Percentiles rank a stretch among this genome's conserved stretches.
These are phyloP conservation scores for Bretschneidera sinensis DNA, from an alignment of 345 rosid genomes.

Conservation along the genomic window DNA sequence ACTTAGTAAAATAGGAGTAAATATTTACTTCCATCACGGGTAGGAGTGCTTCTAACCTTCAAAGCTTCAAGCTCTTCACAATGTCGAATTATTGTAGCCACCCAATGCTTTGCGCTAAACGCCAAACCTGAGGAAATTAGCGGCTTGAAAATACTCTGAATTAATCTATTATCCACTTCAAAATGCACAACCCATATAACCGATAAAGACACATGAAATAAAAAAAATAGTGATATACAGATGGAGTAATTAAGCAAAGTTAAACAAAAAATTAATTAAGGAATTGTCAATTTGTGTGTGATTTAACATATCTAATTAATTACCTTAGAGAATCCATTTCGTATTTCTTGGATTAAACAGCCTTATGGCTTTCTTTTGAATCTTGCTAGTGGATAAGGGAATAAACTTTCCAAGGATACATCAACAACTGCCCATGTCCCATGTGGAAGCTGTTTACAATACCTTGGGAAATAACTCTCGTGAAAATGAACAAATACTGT, in stretches of 20 bases:
- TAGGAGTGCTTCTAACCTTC: slow-evolving; percentile 3
- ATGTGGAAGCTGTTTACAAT: slow-evolving; percentile 21
- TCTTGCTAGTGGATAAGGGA: slow-evolving; percentile 18
- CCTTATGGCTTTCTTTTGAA: slow-evolving; percentile 49
- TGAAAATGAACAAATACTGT: slow-evolving; percentile 37
- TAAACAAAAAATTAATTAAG: neutral
- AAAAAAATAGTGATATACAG: neutral
- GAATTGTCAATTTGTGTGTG: too few species aligned
- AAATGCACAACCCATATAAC: slow-evolving; percentile 55
- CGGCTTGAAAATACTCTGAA: slow-evolving; percentile 23
- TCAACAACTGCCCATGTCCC: too few species aligned
- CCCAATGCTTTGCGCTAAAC: slow-evolving; percentile 54
- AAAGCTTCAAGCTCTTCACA: slow-evolving; percentile 24
- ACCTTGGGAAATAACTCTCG: slow-evolving; percentile 39
- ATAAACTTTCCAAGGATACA: too few species aligned
- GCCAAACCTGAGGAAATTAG: slow-evolving; percentile 37
- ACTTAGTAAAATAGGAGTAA: neutral
- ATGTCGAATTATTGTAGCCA: slow-evolving; percentile 24
- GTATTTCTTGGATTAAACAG: slow-evolving; percentile 35
- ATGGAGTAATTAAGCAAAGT: neutral
- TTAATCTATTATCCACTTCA: slow-evolving; percentile 31
- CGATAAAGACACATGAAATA: slow-evolving; percentile 7
- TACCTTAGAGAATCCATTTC: slow-evolving; percentile 20
- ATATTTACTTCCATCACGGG: slow-evolving; percentile 14
- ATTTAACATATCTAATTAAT: neutral